Base-by-base conservation (phyloP, 805 yeast genomes). In the Wickerhamomyces bisporus region DNA sequence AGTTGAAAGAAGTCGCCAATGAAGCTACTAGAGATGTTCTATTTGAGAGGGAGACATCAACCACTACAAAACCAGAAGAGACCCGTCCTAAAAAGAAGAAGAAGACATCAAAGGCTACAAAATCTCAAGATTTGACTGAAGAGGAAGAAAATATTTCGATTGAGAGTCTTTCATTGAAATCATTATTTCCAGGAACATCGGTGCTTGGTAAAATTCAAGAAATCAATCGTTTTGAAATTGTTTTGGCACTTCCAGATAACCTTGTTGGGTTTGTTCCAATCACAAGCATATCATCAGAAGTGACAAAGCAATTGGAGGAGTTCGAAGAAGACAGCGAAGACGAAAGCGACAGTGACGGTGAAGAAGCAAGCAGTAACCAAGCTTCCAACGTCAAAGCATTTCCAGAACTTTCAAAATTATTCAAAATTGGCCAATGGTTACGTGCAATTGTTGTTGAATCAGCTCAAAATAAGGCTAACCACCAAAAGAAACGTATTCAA, bases 21-120 rank as follows among this genome's bases (percentile, higher is more conserved):
- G 95, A 91, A 61, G 99, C 91, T 34, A 80, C 89, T 17, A 77
- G 75, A 45, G 98, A 93, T 64, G 93, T 86, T 29, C 66, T 89
- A 35, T 85, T 86, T 45, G 91, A 58, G 27, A 57, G 50, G 23
- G 55, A 52, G 4, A 26, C 32, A 25, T 24, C 39, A 17, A 6
- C 43, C 8, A 39, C 43, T 18, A 36, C 44, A 14, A 39, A 47
- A 5, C 34, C 40, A 5, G 49, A 40, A 12, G 49, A 41, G 6
- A 57, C 57, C 28, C 55, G 56, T 38, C 61, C 66, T 27, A 61
- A 55, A 42, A 77, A 65, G 62, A 70, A 59, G 64, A 73, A 57
- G 55, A 67, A 59, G 48, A 39, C 43, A 1, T 45, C 54, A 39
- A 64, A 58, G 36, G 21, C 60, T 7, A 45, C 52, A 29, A 62